These are phyloP conservation scores for Miamiensis avidus DNA, from an alignment of 169 alveolate genomes.

Conservation along the genomic window DNA sequence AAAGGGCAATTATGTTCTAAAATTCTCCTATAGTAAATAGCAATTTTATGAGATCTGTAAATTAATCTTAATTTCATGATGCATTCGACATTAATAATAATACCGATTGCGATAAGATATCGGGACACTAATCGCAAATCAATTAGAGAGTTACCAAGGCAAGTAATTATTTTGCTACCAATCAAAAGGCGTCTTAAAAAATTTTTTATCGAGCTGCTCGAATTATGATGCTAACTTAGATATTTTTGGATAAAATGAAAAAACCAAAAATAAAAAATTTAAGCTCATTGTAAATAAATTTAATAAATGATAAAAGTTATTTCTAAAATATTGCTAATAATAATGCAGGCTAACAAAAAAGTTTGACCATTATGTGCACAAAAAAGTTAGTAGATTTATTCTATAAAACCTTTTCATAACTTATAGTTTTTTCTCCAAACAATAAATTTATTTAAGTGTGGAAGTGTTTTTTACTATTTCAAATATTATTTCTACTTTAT, in stretches of 20 bases:
- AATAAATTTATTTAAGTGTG: too few relatives aligned
- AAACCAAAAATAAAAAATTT: not conserved
- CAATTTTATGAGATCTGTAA: not conserved
- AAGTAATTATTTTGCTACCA: not conserved
- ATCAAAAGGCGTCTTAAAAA: too few relatives aligned
- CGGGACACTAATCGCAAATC: not conserved
- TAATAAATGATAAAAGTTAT: not conserved
- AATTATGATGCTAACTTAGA: not conserved
- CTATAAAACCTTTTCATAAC: too few relatives aligned
- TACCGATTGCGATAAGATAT: not conserved
- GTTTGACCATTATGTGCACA: too few relatives aligned
- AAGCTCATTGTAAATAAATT: too few relatives aligned
- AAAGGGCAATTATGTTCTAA: too few relatives aligned
- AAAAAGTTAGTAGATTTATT: not conserved
- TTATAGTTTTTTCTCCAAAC: too few relatives aligned
- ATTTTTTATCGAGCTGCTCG: not conserved
- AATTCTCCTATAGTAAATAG: not conserved
- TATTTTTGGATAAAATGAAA: not conserved
- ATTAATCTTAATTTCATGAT: not conserved
- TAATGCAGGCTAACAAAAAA: not conserved
- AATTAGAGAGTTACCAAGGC: not conserved
- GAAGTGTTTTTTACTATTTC: too few relatives aligned
- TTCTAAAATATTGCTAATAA: not conserved
- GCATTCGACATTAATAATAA: too few relatives aligned
- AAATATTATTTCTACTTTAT: too few relatives aligned